phyloP scores from a whole-genome alignment of 192 early-diverging fungal genomes.

The Coemansia sp. region DNA sequence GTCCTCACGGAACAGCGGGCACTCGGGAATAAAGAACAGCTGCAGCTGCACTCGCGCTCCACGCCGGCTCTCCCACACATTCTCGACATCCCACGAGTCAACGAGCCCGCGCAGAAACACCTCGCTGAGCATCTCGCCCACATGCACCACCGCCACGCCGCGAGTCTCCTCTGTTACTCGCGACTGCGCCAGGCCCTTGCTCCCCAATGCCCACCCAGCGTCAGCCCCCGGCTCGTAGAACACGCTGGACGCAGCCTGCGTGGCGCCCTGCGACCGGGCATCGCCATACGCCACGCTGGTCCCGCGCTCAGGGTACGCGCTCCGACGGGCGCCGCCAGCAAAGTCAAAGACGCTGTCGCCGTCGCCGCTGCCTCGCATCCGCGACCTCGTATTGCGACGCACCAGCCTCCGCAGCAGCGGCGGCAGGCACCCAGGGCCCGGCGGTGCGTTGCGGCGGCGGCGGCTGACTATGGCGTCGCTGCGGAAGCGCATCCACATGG shows the following conservation, averaged over 20 bases:
- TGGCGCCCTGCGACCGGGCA: constrained; percentile 40
- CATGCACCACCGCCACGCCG: constrained; percentile 50
- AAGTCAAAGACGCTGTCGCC: constrained; percentile 52
- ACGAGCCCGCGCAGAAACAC: constrained; percentile 52
- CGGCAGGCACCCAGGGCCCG: constrained; percentile 31
- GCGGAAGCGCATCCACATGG: constrained; percentile 56
- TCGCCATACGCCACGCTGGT: constrained; percentile 32
- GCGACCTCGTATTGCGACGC: constrained; percentile 50
- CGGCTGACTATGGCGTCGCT: constrained; percentile 47
- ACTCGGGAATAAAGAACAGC: constrained; percentile 55
- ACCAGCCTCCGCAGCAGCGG: constrained; percentile 43
- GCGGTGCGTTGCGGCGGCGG: neutral
- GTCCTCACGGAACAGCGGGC: constrained; percentile 52
- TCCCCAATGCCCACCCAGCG: neutral
- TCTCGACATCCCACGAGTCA: constrained; percentile 55
- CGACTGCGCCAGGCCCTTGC: constrained; percentile 44
- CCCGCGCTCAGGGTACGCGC: constrained; percentile 24
- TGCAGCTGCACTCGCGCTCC: constrained; percentile 51
- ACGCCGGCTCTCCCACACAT: constrained; percentile 51
- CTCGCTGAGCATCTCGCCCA: constrained; percentile 51
- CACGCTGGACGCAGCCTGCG: constrained; percentile 47
- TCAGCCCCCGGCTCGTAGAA: constrained; percentile 44
- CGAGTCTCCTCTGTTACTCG: constrained; percentile 54
- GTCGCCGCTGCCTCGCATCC: constrained; percentile 18
- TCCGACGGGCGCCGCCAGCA: constrained; percentile 3